Evolutionary conservation across 495 filamentous ascomycete genomes (phyloP).

Genomic region (Cladorrhinum samala): DNA sequence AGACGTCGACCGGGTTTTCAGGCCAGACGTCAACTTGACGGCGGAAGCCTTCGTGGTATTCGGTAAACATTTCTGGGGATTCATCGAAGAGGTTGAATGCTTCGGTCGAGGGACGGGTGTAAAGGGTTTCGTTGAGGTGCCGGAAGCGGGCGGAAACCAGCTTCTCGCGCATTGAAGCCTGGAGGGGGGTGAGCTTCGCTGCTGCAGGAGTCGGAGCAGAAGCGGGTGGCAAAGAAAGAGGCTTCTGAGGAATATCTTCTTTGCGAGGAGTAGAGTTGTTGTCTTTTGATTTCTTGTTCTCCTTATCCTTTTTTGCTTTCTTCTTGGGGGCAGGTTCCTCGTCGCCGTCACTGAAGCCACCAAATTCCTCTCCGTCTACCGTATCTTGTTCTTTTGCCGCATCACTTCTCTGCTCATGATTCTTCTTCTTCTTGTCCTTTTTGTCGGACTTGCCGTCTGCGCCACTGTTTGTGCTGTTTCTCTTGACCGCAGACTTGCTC

Average conservation of each 20-base stretch:
- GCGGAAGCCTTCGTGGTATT: constrained; percentile 93
- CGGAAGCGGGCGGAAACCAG: constrained; percentile 92
- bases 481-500: not conserved
- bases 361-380: not conserved
- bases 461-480: not conserved
- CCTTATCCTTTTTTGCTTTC: constrained; percentile 5
- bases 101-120: constrained; percentile 78
- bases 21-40: constrained; percentile 93
- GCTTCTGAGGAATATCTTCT: not conserved
- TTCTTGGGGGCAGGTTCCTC: not conserved
- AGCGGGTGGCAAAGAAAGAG: constrained; percentile 15
- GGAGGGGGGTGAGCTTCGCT: constrained; percentile 75
- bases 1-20: constrained; percentile 84
- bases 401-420: constrained; percentile 13
- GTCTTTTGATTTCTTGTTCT: constrained; percentile 8
- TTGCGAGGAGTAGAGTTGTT: too few species aligned
- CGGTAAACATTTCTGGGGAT: constrained; percentile 82
- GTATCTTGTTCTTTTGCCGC: not conserved
- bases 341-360: constrained; percentile 2
- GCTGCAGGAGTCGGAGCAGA: constrained; percentile 19
- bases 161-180: constrained; percentile 88
- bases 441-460: constrained; percentile 23
- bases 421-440: constrained; percentile 33
- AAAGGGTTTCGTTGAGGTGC: constrained; percentile 92
- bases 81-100: constrained; percentile 70